A percentile compares a stretch with the other conserved stretches of the same genome.
These are phyloP conservation scores for Aspergillus unguis DNA, from an alignment of 2,329 filamentous ascomycete genomes.

Conservation along the genomic window DNA sequence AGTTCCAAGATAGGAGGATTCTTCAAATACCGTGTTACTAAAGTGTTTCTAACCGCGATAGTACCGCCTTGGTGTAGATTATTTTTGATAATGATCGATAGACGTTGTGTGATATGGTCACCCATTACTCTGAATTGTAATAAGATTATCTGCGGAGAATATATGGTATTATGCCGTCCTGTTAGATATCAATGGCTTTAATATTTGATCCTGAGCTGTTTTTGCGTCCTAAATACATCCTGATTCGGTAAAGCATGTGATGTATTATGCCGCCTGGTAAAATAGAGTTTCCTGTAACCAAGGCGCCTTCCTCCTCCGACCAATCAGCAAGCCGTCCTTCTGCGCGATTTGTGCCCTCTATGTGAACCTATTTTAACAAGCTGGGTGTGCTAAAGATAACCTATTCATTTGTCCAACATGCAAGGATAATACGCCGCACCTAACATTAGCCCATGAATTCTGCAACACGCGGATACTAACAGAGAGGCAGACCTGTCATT, in stretches of 20 bases:
- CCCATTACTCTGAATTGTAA: background rate
- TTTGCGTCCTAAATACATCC: background rate
- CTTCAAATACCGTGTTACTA: background rate
- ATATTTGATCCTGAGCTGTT: constrained; percentile 1
- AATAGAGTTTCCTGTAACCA: background rate
- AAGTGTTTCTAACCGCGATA: background rate
- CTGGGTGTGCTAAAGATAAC: background rate
- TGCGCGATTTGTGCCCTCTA: constrained; percentile 1
- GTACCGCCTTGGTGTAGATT: background rate
- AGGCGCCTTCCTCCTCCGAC: background rate
- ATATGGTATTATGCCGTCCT: background rate
- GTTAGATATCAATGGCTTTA: background rate
- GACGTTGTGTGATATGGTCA: constrained; percentile 1
- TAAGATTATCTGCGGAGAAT: background rate
- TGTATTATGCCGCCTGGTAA: background rate
- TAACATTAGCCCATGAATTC: background rate
- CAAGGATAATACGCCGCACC: background rate
- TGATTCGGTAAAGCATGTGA: background rate
- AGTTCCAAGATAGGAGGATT: background rate
- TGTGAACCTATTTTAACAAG: background rate
- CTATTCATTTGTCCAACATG: background rate
- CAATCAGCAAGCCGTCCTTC: constrained; percentile 1
- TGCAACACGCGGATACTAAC: background rate
- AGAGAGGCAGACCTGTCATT: background rate
- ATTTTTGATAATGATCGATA: background rate